Base-by-base conservation (phyloP, 768 basidiomycete species). In the Lentinula edodes region DNA sequence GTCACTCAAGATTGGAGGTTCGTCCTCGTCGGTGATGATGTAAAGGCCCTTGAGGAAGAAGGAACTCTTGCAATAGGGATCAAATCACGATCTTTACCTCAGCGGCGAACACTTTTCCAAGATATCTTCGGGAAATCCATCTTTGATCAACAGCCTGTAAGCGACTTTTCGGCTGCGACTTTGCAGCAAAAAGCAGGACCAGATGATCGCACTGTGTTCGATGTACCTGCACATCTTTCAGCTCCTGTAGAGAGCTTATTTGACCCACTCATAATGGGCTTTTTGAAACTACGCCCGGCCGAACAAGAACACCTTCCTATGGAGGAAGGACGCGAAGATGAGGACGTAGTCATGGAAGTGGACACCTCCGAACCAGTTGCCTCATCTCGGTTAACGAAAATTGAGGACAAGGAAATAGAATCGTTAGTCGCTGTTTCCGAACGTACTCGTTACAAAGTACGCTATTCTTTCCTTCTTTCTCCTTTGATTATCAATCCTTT, bases 101-200 rank as follows among this genome's bases (percentile, higher is more conserved):
- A 64, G 65, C 78, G 65, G 63, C 76, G 79, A 61, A 89, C 91
- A 7, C 76, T 97, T 6, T 93, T 95, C 75, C 89, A 93, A 71
- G 93, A 95, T 68, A 91, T 95, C 68, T 97, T 96, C 69, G 95
- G 95, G 42, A 77, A 83, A 62, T 84, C 91, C 48, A 89, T 89
- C 2, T 85, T 94, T 66, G 64, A 71, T 16, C 56, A 64, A 12
- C 38, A 58, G 36, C 60, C 67, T 28, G 58, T 64, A n/a, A 52
- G 60, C 6, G 23, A 61, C 43, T 52, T 62, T 23, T 35, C 52
- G 32, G 43, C 52, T 53, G 63, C 58, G 57, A 61, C 65, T 18
- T 9, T 59, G 53, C 58, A 10, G 56, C 64, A 15, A 62, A 61
- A 63, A 60, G 34, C 71, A 65, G 75, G 72, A 69, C 80, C 72